These are phyloP conservation scores for Gentiana straminea DNA, from an alignment of 257 asterid genomes.

Conservation along the genomic window DNA sequence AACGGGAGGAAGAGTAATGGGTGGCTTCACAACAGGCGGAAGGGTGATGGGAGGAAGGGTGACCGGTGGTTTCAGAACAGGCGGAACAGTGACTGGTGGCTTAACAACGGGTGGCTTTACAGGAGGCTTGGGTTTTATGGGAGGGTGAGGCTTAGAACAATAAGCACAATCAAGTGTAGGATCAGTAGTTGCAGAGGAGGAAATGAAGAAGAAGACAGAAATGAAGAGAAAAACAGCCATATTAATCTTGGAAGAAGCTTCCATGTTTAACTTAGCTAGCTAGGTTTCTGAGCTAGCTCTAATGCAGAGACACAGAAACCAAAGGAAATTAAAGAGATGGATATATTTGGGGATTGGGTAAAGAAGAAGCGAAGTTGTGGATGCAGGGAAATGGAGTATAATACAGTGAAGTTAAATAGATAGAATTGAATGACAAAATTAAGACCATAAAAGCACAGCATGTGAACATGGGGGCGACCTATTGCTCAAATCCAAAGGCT, in stretches of 20 bases:
- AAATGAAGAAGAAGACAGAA: slow-evolving; percentile 38
- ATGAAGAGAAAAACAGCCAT: slow-evolving; percentile 39
- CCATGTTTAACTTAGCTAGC: slow-evolving; percentile 19
- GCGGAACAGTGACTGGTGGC: no score
- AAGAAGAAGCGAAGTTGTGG: no score
- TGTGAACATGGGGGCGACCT: slow-evolving; percentile 39
- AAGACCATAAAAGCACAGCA: slow-evolving; percentile 20
- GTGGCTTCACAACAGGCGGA: no score
- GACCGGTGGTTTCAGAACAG: background rate
- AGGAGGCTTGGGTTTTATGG: background rate
- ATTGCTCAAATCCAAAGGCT: slow-evolving; percentile 2
- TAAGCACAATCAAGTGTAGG: slow-evolving; percentile 33
- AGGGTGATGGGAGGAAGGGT: background rate
- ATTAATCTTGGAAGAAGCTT: slow-evolving; percentile 28
- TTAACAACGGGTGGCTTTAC: background rate
- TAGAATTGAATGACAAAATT: slow-evolving; percentile 7
- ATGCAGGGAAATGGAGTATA: background rate
- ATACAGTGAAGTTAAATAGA: slow-evolving; percentile 13
- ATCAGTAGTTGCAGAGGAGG: slow-evolving; percentile 33
- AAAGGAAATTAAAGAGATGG: background rate
- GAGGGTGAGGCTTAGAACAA: background rate
- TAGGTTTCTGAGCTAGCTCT: no score
- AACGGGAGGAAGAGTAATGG: background rate
- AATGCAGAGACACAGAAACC: no score
- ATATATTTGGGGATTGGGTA: no score